phyloP scores from a whole-genome alignment of 148 eudicot species.

The Tetragonia tetragonoides region DNA sequence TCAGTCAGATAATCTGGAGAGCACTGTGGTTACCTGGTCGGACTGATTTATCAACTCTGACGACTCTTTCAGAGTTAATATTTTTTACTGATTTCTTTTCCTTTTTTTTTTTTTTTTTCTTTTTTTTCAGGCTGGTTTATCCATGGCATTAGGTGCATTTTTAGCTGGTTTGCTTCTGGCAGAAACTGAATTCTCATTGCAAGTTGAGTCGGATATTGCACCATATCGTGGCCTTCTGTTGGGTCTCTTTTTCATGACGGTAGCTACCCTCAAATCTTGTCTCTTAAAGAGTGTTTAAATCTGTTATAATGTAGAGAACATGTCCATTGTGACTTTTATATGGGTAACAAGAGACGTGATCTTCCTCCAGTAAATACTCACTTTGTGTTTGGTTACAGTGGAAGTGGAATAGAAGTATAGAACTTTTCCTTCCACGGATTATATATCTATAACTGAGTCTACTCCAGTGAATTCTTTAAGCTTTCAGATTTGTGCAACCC shows the following conservation, averaged over 20 bases:
- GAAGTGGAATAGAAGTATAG: too few species aligned
- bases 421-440: background rate
- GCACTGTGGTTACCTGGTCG: background rate
- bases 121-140: constrained; percentile 87
- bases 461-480: background rate
- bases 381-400: background rate
- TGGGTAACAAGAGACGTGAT: background rate
- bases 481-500: constrained; percentile 5
- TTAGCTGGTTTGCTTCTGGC: constrained; percentile 99
- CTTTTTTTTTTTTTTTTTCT: constrained; percentile 12
- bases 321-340: background rate
- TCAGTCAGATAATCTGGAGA: background rate
- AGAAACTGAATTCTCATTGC: constrained; percentile 95
- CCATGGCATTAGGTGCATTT: constrained; percentile 99
- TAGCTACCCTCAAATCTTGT: constrained; percentile 26
- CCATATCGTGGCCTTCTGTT: constrained; percentile 97
- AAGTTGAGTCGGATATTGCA: constrained; percentile 99
- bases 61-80: constrained; percentile 1
- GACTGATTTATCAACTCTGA: background rate
- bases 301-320: constrained; percentile 4
- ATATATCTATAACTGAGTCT: background rate
- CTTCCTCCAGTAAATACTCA: background rate
- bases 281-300: background rate
- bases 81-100: too few species aligned
- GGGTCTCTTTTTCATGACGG: constrained; percentile 99